phyloP scores from a whole-genome alignment of 1,284 basidiomycete species.

The Sanguinoderma infundibulare region DNA sequence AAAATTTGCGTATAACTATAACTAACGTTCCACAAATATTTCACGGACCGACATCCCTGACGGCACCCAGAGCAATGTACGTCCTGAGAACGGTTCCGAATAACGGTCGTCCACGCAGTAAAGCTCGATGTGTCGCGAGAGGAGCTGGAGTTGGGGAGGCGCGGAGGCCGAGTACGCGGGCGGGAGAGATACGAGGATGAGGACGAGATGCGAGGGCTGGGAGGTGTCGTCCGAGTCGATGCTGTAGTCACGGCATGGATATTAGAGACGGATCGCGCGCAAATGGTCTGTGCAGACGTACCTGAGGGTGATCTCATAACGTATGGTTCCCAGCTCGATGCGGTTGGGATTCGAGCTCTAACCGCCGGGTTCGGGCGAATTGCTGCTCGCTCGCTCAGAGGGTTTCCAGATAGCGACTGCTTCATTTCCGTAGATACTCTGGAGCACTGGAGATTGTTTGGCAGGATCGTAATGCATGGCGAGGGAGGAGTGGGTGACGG shows the following conservation, averaged over 20 bases:
- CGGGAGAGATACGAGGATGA: slow-evolving; percentile 79
- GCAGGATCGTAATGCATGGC: slow-evolving; percentile 3
- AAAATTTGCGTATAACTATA: too few species aligned
- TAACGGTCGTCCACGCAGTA: slow-evolving; percentile 71
- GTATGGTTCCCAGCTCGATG: slow-evolving; percentile 44
- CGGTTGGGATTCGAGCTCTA: slow-evolving; percentile 5
- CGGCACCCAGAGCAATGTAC: slow-evolving; percentile 77
- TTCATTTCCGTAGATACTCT: slow-evolving; percentile 82
- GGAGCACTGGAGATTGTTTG: slow-evolving; percentile 58
- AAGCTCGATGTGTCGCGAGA: slow-evolving; percentile 85
- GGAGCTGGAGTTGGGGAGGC: slow-evolving; percentile 83
- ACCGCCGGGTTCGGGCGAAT: slow-evolving; percentile 27
- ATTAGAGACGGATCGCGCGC: background rate
- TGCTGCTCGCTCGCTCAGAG: slow-evolving; percentile 6
- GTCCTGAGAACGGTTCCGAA: slow-evolving; percentile 86
- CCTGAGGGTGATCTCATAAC: slow-evolving; percentile 67
- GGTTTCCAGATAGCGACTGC: slow-evolving; percentile 61
- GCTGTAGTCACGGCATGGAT: background rate
- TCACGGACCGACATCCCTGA: slow-evolving; percentile 74
- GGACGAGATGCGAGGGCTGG: slow-evolving; percentile 32
- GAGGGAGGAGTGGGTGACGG: background rate
- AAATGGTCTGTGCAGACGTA: slow-evolving; percentile 30
- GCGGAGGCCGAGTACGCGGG: slow-evolving; percentile 70
- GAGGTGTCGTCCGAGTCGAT: slow-evolving; percentile 15
- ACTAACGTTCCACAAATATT: too few species aligned